phyloP scores from a whole-genome alignment of 2,329 filamentous ascomycete genomes.

The Trichoderma brevicompactum region DNA sequence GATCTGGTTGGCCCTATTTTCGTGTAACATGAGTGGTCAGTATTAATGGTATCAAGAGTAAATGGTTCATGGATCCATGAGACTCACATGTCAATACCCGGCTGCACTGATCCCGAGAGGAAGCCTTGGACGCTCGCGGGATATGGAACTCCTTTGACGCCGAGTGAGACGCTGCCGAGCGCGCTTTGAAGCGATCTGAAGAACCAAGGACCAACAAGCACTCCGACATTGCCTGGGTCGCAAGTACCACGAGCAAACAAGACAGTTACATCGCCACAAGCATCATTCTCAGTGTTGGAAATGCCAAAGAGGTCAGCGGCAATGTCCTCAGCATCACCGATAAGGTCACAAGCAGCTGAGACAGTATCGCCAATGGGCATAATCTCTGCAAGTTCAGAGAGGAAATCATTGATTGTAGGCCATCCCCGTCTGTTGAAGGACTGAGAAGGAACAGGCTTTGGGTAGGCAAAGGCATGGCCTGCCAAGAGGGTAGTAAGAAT shows the following conservation, averaged over 20 bases:
- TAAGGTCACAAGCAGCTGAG: conserved; percentile 29
- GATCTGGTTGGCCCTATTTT: conserved; percentile 41
- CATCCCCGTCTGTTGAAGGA: conserved; percentile 4
- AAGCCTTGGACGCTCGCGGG: conserved; percentile 38
- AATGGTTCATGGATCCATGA: too few relatives aligned
- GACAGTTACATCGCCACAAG: conserved; percentile 38
- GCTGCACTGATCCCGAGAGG: conserved; percentile 32
- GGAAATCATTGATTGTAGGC: conserved; percentile 28
- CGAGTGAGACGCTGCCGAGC: conserved; percentile 31
- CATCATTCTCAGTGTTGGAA: conserved; percentile 27
- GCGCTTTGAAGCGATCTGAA: conserved; percentile 33
- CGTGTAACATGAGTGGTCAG: not conserved
- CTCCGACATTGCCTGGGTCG: conserved; percentile 39
- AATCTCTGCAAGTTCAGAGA: conserved; percentile 25
- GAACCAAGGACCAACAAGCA: conserved; percentile 38
- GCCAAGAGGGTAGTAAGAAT: conserved; percentile 24
- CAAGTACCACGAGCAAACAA: conserved; percentile 41
- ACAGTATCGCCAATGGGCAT: conserved; percentile 31
- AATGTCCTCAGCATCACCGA: conserved; percentile 29
- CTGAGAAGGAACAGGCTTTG: not conserved
- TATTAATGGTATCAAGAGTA: not conserved
- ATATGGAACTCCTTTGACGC: conserved; percentile 38
- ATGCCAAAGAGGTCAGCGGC: conserved; percentile 31
- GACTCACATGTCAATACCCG: conserved; percentile 35
- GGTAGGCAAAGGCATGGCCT: conserved; percentile 28